These are phyloP conservation scores for Fusarium buharicum DNA, from an alignment of 2,329 filamentous ascomycete genomes.

Conservation along the genomic window DNA sequence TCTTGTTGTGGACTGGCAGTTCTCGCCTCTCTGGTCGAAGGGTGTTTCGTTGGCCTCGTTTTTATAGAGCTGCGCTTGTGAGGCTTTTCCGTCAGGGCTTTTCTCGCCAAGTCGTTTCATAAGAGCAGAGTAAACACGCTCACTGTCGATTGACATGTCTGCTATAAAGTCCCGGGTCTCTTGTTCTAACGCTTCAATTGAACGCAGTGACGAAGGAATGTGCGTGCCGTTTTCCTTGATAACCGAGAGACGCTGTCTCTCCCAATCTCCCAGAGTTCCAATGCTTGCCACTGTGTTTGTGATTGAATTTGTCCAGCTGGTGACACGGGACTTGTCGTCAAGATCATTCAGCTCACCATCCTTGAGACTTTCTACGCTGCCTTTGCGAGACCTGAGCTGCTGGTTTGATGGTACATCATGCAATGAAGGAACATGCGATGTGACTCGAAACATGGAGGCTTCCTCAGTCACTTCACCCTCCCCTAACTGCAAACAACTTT, in stretches of 20 bases:
- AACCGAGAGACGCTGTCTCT: constrained; percentile 69
- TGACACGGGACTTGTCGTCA: constrained; percentile 72
- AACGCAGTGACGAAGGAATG: constrained; percentile 53
- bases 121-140: constrained; percentile 72
- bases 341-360: constrained; percentile 53
- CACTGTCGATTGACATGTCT: constrained; percentile 60
- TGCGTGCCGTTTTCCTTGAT: constrained; percentile 66
- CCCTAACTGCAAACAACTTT: constrained; percentile 50
- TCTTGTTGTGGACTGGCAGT: constrained; percentile 1
- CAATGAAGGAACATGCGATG: constrained; percentile 61
- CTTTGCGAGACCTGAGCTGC: constrained; percentile 62
- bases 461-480: constrained; percentile 52
- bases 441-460: constrained; percentile 59
- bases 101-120: constrained; percentile 64
- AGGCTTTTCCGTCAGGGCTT: constrained; percentile 15
- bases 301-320: constrained; percentile 76
- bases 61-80: background rate
- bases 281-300: constrained; percentile 63
- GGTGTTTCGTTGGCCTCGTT: background rate
- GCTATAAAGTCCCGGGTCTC: constrained; percentile 37
- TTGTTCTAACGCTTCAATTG: constrained; percentile 21
- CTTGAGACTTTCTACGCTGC: constrained; percentile 63
- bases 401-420: constrained; percentile 59
- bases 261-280: constrained; percentile 54
- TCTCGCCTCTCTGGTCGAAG: background rate